Conservation (phyloP, 1,284 basidiomycete genomes). For the Irpex rosettiformis region DNA sequence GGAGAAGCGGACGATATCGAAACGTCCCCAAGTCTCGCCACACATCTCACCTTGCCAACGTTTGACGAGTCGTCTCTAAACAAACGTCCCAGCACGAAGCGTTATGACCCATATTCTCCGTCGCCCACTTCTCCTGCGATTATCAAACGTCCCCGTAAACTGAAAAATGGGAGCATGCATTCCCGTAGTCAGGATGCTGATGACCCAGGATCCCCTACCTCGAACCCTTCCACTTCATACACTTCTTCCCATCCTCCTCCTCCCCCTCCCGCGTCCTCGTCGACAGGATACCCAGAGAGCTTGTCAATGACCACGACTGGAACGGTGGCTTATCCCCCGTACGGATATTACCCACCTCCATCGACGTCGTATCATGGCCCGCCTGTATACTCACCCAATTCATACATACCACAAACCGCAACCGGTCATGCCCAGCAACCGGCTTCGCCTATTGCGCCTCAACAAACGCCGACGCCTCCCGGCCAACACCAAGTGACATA, state of each 20-base stretch:
- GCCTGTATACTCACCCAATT: slow-evolving; percentile 21
- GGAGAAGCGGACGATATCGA: slow-evolving; percentile 72
- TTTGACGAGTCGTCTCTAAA: slow-evolving; percentile 42
- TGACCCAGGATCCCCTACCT: slow-evolving; percentile 17
- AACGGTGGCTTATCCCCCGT: slow-evolving; percentile 17
- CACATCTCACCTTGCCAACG: slow-evolving; percentile 48
- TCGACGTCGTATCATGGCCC: slow-evolving; percentile 12
- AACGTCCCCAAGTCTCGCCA: slow-evolving; percentile 39
- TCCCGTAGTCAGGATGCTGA: slow-evolving; percentile 22
- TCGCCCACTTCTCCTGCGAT: slow-evolving; percentile 14
- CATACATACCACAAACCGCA: slow-evolving; percentile 20
- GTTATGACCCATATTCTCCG: slow-evolving; percentile 47
- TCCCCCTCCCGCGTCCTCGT: slow-evolving; percentile 20
- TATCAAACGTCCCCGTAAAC: slow-evolving; percentile 30
- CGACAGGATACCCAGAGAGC: slow-evolving; percentile 19
- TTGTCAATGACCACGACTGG: slow-evolving; percentile 16
- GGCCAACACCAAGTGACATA: slow-evolving; percentile 8
- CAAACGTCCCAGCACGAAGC: slow-evolving; percentile 42
- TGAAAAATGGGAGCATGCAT: slow-evolving; percentile 21
- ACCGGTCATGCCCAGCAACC: slow-evolving; percentile 1
- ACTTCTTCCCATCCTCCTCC: slow-evolving; percentile 1
- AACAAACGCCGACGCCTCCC: slow-evolving; percentile 25
- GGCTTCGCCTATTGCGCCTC: slow-evolving; percentile 17
- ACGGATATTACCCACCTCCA: slow-evolving; percentile 23
- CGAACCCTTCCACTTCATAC: slow-evolving; percentile 17